Conservation (phyloP, 257 asterid species). For the Nicotiana knightiana region DNA sequence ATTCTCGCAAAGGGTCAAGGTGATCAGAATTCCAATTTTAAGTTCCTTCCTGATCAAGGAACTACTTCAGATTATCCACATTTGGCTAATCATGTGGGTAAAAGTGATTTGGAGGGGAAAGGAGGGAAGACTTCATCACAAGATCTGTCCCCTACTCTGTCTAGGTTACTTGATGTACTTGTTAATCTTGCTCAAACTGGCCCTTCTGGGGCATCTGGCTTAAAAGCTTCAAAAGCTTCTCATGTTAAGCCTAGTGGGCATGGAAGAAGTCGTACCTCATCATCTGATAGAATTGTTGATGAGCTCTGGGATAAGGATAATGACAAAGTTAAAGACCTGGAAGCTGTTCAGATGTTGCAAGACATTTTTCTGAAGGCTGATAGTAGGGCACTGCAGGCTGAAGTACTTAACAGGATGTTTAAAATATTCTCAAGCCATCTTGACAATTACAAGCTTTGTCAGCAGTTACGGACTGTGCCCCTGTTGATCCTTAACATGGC, state of each 20-base stretch:
- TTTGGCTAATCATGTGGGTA: conserved; percentile 31
- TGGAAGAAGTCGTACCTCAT: conserved; percentile 62
- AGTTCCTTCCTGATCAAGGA: conserved; percentile 35
- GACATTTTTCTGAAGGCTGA: conserved; percentile 92
- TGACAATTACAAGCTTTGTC: conserved; percentile 90
- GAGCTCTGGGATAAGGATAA: conserved; percentile 84
- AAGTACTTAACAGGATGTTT: conserved; percentile 88
- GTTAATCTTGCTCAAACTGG: conserved; percentile 83
- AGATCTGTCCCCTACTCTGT: conserved; percentile 73
- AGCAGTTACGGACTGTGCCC: conserved; percentile 91
- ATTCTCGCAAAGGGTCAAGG: conserved; percentile 55
- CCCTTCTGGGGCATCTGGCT: conserved; percentile 32
- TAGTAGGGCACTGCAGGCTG: conserved; percentile 80
- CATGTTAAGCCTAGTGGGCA: conserved; percentile 55
- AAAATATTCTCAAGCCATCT: conserved; percentile 93
- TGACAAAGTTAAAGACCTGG: conserved; percentile 85
- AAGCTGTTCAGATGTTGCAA: conserved; percentile 95
- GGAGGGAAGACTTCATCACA: conserved; percentile 37
- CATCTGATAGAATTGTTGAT: conserved; percentile 64
- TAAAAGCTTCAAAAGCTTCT: conserved; percentile 47
- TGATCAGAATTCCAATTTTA: conserved; percentile 37
- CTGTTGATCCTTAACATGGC: conserved; percentile 95
- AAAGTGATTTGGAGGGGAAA: conserved; percentile 22
- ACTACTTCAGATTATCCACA: conserved; percentile 33
- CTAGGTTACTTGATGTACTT: conserved; percentile 87